A percentile compares a stretch with the other conserved stretches of the same genome.
Conservation (phyloP, 768 basidiomycete genomes). For the Coprinopsis strossmayeri region DNA sequence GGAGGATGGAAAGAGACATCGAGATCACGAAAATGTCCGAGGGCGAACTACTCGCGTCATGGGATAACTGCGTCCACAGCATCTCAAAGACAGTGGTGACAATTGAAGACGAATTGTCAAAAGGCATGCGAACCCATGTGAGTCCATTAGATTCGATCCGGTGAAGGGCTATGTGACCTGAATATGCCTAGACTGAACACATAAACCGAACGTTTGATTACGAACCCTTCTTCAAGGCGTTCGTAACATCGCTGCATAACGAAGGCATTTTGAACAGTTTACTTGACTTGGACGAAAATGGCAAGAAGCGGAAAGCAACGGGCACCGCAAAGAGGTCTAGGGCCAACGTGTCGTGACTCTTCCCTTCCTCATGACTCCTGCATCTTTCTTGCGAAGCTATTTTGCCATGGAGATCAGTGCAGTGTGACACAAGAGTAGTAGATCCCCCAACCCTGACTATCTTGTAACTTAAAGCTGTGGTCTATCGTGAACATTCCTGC, state of each 20-base stretch:
- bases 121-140: constrained; percentile 38
- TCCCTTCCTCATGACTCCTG: too few relatives aligned
- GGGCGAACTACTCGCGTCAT: constrained; percentile 29
- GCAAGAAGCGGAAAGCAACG: constrained; percentile 16
- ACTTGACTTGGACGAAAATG: constrained; percentile 31
- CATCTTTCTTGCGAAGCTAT: too few relatives aligned
- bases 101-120: constrained; percentile 45
- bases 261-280: constrained; percentile 41
- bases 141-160: too few relatives aligned
- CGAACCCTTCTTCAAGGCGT: constrained; percentile 51
- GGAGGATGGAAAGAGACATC: constrained; percentile 35
- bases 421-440: background rate
- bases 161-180: too few relatives aligned
- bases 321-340: constrained; percentile 4
- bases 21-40: constrained; percentile 38
- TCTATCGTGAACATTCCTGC: background rate
- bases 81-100: constrained; percentile 33
- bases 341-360: too few relatives aligned
- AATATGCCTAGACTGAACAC: constrained; percentile 40
- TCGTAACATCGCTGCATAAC: constrained; percentile 32
- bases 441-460: background rate
- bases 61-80: constrained; percentile 40
- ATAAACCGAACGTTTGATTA: constrained; percentile 57
- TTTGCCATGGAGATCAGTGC: too few relatives aligned
- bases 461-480: background rate